Percentiles rank a stretch among this genome's conserved stretches.
Evolutionary conservation across 2,329 filamentous ascomycete genomes (phyloP).

Genomic region (Neofusicoccum parvum): DNA sequence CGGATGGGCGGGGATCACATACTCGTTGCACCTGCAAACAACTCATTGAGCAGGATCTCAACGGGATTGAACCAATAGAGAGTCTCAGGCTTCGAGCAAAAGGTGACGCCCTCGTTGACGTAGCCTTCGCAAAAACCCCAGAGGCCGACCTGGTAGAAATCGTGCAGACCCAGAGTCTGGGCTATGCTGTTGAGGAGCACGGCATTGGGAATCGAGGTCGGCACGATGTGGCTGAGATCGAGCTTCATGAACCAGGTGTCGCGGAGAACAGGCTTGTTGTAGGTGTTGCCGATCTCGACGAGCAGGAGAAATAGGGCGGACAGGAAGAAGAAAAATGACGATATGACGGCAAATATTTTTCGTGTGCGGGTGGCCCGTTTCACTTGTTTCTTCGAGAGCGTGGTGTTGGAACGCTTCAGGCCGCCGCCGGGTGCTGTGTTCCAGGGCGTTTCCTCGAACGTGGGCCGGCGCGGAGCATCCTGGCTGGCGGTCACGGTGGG

Average conservation of each 20-base stretch:
- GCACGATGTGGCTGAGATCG: constrained; percentile 80
- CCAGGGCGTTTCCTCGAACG: constrained; percentile 17
- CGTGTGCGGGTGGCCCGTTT: constrained; percentile 52
- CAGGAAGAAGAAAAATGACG: constrained; percentile 71
- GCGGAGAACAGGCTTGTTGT: constrained; percentile 61
- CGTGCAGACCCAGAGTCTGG: constrained; percentile 81
- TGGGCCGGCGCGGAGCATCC: background rate
- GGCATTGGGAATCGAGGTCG: constrained; percentile 69
- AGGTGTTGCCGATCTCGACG: constrained; percentile 76
- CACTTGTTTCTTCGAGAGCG: constrained; percentile 38
- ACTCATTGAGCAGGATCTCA: constrained; percentile 74
- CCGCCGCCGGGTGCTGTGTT: constrained; percentile 11
- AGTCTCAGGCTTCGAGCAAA: constrained; percentile 68
- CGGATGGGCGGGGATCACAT: constrained; percentile 31
- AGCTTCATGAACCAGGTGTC: constrained; percentile 84
- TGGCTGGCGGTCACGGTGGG: background rate
- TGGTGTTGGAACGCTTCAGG: constrained; percentile 20
- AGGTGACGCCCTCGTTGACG: constrained; percentile 70
- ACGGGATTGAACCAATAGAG: constrained; percentile 94
- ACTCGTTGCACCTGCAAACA: constrained; percentile 79
- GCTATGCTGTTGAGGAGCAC: constrained; percentile 84
- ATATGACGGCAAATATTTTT: constrained; percentile 63
- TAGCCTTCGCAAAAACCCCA: constrained; percentile 95
- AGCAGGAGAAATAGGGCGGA: constrained; percentile 78
- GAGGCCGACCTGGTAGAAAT: constrained; percentile 90